Evolutionary conservation across 1,284 basidiomycete genomes (phyloP).

Genomic region (Bjerkandera adusta): DNA sequence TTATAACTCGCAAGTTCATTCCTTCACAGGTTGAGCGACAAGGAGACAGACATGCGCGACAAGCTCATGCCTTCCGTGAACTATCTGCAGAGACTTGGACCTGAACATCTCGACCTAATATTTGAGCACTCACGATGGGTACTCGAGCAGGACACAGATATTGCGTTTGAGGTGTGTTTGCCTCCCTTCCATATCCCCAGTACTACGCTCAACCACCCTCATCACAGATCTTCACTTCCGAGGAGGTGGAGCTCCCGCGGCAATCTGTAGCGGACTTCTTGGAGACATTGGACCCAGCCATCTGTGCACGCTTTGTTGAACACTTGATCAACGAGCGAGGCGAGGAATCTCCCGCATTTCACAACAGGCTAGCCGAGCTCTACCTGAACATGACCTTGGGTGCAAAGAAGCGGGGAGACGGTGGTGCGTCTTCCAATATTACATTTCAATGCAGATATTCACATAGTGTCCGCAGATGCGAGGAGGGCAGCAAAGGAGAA

Average conservation of each 20-base stretch:
- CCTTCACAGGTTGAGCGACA: slow-evolving; percentile 65
- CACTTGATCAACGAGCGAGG: slow-evolving; percentile 76
- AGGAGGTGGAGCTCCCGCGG: slow-evolving; percentile 88
- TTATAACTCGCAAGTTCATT: background rate
- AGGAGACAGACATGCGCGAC: slow-evolving; percentile 77
- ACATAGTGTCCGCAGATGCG: slow-evolving; percentile 32
- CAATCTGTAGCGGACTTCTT: slow-evolving; percentile 76
- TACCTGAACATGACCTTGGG: slow-evolving; percentile 69
- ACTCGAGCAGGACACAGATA: slow-evolving; percentile 67
- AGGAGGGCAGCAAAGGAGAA: slow-evolving; percentile 57
- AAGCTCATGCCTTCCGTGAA: slow-evolving; percentile 82
- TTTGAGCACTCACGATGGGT: slow-evolving; percentile 85
- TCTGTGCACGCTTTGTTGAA: slow-evolving; percentile 85
- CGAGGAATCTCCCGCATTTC: slow-evolving; percentile 69
- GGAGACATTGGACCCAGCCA: slow-evolving; percentile 61
- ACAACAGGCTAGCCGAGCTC: slow-evolving; percentile 86
- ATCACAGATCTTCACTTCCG: slow-evolving; percentile 88
- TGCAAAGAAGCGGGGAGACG: slow-evolving; percentile 53
- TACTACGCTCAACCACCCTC: background rate
- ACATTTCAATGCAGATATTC: slow-evolving; percentile 9
- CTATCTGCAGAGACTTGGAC: slow-evolving; percentile 90
- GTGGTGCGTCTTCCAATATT: slow-evolving; percentile 36
- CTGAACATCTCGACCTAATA: slow-evolving; percentile 76
- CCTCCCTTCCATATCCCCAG: background rate
- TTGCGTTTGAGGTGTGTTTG: slow-evolving; percentile 77